Conservation (phyloP, 768 basidiomycete genomes). For the Kwoniella sp. region DNA sequence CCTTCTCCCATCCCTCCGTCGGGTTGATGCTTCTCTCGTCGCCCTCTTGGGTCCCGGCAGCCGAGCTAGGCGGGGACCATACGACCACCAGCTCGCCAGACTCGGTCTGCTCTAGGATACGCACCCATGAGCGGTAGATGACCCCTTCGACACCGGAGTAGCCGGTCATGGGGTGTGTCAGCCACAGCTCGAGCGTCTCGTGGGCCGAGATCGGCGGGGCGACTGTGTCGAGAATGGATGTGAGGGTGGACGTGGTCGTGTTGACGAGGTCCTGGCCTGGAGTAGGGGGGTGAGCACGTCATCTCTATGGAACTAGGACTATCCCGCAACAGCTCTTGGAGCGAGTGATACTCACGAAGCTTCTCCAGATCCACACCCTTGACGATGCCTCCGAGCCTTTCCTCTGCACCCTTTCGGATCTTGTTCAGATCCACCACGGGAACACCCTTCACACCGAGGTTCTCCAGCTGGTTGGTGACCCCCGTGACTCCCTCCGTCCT, state of each 20-base stretch:
- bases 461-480: constrained; percentile 25
- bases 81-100: constrained; percentile 41
- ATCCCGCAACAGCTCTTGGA: neutral
- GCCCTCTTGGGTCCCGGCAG: neutral
- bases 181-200: constrained; percentile 92
- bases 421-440: constrained; percentile 57
- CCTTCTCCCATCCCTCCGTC: constrained; percentile 79
- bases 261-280: constrained; percentile 84
- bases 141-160: constrained; percentile 92
- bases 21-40: constrained; percentile 65
- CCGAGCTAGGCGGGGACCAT: constrained; percentile 28
- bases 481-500: constrained; percentile 53
- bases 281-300: neutral
- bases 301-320: too few relatives aligned
- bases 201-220: constrained; percentile 98
- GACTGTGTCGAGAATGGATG: constrained; percentile 88
- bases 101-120: constrained; percentile 51
- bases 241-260: constrained; percentile 80
- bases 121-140: constrained; percentile 68
- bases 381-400: constrained; percentile 53
- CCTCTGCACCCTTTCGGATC: constrained; percentile 38
- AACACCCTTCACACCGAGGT: constrained; percentile 31
- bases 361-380: constrained; percentile 87
- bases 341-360: constrained; percentile 58
- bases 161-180: constrained; percentile 93